Evolutionary conservation across 768 basidiomycete genomes (phyloP).

Genomic region (Russula brevipes): DNA sequence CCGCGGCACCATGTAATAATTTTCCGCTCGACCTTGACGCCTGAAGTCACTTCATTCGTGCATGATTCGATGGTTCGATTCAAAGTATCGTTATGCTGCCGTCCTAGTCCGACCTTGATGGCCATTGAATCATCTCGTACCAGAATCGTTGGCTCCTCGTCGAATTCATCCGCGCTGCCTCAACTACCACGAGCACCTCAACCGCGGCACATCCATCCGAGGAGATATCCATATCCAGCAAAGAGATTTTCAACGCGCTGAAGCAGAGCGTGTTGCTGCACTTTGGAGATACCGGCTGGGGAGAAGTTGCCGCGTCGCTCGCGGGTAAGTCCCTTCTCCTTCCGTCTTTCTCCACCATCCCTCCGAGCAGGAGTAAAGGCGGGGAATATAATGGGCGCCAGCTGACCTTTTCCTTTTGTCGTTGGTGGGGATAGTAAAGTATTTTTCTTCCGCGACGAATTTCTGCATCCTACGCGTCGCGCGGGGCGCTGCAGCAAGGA

Average conservation of each 20-base stretch:
- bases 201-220: constrained; percentile 36
- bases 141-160: constrained; percentile 89
- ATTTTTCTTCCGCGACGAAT: constrained; percentile 78
- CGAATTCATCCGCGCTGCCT: constrained; percentile 63
- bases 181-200: constrained; percentile 67
- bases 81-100: not conserved
- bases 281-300: constrained; percentile 87
- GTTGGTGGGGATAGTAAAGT: constrained; percentile 58
- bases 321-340: constrained; percentile 44
- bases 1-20: too few species aligned
- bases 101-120: not conserved
- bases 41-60: not conserved
- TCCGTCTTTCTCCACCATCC: too few species aligned
- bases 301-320: constrained; percentile 65
- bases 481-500: constrained; percentile 63
- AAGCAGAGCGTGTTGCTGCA: constrained; percentile 63
- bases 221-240: constrained; percentile 65
- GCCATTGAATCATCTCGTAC: constrained; percentile 1
- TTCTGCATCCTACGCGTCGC: constrained; percentile 84
- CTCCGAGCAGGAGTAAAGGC: not conserved
- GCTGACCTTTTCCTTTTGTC: not conserved
- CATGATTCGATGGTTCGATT: constrained; percentile 21
- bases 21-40: too few species aligned
- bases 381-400: too few species aligned
- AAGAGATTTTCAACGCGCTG: constrained; percentile 62